Percentiles rank a stretch among this genome's conserved stretches.
phyloP scores from a whole-genome alignment of 1,139 yeast genomes.

The Yamadazyma conglobata region DNA sequence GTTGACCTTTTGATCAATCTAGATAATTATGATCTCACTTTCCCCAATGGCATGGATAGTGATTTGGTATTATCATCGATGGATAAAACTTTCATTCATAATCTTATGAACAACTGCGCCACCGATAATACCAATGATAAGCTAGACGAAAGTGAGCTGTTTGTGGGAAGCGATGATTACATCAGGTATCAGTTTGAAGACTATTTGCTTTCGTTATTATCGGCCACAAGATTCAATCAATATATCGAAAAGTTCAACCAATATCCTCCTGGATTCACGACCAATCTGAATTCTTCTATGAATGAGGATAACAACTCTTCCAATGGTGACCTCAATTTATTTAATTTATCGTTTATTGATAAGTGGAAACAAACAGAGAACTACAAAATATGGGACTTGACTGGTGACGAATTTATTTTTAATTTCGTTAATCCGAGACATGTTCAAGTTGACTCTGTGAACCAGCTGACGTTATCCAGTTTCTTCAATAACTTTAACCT shows the following conservation, averaged over 20 bases:
- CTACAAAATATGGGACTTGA: slow-evolving; percentile 62
- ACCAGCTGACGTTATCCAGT: slow-evolving; percentile 15
- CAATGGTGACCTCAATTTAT: slow-evolving; percentile 35
- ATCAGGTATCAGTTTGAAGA: slow-evolving; percentile 88
- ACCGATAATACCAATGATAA: slow-evolving; percentile 14
- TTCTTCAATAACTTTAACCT: slow-evolving; percentile 27
- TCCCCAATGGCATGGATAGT: slow-evolving; percentile 38
- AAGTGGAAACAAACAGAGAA: slow-evolving; percentile 68
- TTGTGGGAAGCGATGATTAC: slow-evolving; percentile 81
- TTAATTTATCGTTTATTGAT: slow-evolving; percentile 54
- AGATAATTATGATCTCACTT: slow-evolving; percentile 37
- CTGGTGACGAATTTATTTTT: slow-evolving; percentile 85
- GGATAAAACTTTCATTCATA: slow-evolving; percentile 74
- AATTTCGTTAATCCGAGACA: slow-evolving; percentile 85
- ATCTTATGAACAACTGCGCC: slow-evolving; percentile 18
- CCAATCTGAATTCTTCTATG: slow-evolving; percentile 1
- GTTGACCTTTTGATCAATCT: slow-evolving; percentile 42
- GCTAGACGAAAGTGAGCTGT: slow-evolving; percentile 20
- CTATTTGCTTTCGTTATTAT: slow-evolving; percentile 70
- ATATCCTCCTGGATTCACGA: slow-evolving; percentile 42
- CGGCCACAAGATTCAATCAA: slow-evolving; percentile 67
- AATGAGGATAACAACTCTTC: slow-evolving; percentile 19
- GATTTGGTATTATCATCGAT: slow-evolving; percentile 53
- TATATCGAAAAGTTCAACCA: slow-evolving; percentile 46
- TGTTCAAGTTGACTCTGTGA: slow-evolving; percentile 22